Base-by-base conservation (phyloP, 1,139 yeast species). In the Hansenula lynferdii region DNA sequence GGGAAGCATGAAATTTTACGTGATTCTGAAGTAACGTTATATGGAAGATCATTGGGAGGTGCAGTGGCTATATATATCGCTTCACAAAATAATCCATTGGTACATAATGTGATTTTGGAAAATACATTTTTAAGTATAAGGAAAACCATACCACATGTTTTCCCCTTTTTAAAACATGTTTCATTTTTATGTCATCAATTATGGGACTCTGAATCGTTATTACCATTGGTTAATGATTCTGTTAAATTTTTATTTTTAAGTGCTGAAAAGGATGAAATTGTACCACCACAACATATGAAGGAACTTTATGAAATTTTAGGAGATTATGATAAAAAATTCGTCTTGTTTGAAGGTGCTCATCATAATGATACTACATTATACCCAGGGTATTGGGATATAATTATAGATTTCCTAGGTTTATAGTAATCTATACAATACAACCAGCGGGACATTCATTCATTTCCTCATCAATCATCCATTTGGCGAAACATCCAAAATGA, bases 31-130 rank as follows among this genome's bases (percentile, higher is more conserved):
- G 50, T 90, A 6, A 64, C 87, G 1, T 67, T 89, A 15, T 90
- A 89, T 57, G 98, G 98, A 2, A 71, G 97, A 41, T 85, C 96
- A 6, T 67, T 92, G 18, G 98, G 98, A 20, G 97, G 98, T 1
- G 98, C 98, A 0, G 96, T 87, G 20, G 89, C 95, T 8, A 75
- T 89, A 17, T 85, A 89, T 59, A 75, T 87, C 38, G 90, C 95
- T 0, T 71, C 89, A 2, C 64, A 67, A 36, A 68, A 70, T 60
- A 63, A 76, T 2, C 51, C 62, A 0, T 47, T 68, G 16, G 64
- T 86, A 15, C 68, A 69, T 42, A 96, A 83, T 1, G 52, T 90
- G 11, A 72, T 90, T 2, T 61, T 92, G 35, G 98, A 92, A 53
- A 92, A 92, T 58, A 87, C 97, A 0, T 92, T 92, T 48, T 63